phyloP scores from a whole-genome alignment of 176 grass and related monocot species.

The Calamus simplicifolius region DNA sequence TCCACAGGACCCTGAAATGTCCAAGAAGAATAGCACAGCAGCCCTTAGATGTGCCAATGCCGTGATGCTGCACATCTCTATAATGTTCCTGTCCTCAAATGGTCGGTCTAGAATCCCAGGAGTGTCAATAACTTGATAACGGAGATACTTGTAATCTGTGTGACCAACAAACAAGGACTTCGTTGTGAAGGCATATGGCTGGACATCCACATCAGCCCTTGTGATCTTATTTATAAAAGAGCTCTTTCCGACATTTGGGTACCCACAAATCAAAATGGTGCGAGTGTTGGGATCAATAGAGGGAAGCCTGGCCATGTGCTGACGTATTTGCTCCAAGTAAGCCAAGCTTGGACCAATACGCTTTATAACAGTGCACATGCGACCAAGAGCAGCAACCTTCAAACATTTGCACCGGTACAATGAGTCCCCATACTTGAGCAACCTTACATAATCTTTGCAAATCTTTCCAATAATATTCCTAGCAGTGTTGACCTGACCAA shows the following conservation, averaged over 20 bases:
- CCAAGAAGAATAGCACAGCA: constrained; percentile 46
- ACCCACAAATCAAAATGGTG: constrained; percentile 42
- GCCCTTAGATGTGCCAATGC: constrained; percentile 33
- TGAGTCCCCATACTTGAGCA: constrained; percentile 66
- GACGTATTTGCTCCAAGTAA: constrained; percentile 57
- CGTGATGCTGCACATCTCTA: constrained; percentile 56
- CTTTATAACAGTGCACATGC: constrained; percentile 70
- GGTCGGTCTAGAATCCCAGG: constrained; percentile 69
- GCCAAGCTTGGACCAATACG: constrained; percentile 62
- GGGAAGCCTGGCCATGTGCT: constrained; percentile 69
- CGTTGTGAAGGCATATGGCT: constrained; percentile 49
- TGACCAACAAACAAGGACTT: constrained; percentile 53
- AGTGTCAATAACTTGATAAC: constrained; percentile 80
- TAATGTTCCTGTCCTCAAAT: constrained; percentile 47
- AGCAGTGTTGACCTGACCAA: constrained; percentile 67
- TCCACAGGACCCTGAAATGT: constrained; percentile 73
- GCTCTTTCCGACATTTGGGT: constrained; percentile 47
- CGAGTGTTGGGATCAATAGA: constrained; percentile 70
- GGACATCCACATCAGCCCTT: constrained; percentile 71
- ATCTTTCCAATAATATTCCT: constrained; percentile 70
- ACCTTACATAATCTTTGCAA: constrained; percentile 56
- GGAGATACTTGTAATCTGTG: constrained; percentile 76
- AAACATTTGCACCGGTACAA: constrained; percentile 63
- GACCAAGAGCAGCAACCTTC: constrained; percentile 53
- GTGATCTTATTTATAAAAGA: constrained; percentile 78